Conservation (phyloP, 805 yeast species). For the Barnettozyma siamensis region DNA sequence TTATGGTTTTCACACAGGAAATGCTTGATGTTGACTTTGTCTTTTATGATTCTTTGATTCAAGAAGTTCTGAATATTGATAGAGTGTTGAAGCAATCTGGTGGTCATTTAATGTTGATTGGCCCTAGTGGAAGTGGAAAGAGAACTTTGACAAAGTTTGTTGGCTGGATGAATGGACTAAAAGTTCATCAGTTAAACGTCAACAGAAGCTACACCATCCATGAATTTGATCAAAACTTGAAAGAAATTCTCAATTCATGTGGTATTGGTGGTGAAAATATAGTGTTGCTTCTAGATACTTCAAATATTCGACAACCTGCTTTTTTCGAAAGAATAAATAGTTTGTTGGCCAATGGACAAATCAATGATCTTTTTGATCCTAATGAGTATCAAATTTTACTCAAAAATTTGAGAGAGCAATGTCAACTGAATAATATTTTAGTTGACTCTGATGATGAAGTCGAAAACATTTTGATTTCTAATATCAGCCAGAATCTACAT, state of each 20-base stretch:
- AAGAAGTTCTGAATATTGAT: slow-evolving; percentile 73
- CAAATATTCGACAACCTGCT: slow-evolving; percentile 66
- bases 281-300: slow-evolving; percentile 77
- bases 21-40: slow-evolving; percentile 57
- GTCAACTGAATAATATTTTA: slow-evolving; percentile 53
- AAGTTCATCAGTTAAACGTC: slow-evolving; percentile 52
- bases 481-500: slow-evolving; percentile 68
- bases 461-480: slow-evolving; percentile 66
- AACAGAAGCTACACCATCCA: slow-evolving; percentile 44
- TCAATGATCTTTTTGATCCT: slow-evolving; percentile 82
- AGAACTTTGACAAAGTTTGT: slow-evolving; percentile 73
- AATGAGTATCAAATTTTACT: slow-evolving; percentile 57
- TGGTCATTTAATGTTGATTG: slow-evolving; percentile 85
- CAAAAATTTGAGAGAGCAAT: slow-evolving; percentile 48
- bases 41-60: slow-evolving; percentile 63
- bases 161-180: slow-evolving; percentile 84
- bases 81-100: slow-evolving; percentile 79
- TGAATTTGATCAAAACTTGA: slow-evolving; percentile 65
- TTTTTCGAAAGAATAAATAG: slow-evolving; percentile 92
- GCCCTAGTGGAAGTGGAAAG: slow-evolving; percentile 79
- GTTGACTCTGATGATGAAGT: slow-evolving; percentile 66
- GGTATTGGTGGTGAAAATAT: slow-evolving; percentile 53
- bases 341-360: slow-evolving; percentile 85
- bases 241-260: slow-evolving; percentile 43
- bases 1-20: slow-evolving; percentile 73